Evolutionary conservation across 139 green algal species (phyloP).

Genomic region (Haematococcus sp.): DNA sequence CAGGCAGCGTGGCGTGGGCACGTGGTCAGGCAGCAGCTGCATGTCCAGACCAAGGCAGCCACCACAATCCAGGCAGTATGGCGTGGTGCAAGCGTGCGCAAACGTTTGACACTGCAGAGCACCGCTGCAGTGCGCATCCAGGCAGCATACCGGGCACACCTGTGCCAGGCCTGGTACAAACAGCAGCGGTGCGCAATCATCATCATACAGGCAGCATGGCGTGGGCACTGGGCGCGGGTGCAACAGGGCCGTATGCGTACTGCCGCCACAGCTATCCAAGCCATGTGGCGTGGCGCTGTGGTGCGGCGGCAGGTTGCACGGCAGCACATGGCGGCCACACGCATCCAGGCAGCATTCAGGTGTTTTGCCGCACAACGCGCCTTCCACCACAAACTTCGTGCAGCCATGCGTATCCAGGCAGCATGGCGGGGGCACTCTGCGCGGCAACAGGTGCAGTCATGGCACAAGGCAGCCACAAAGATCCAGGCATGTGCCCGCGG

Average conservation of each 20-base stretch:
- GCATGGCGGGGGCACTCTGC: conserved; percentile 18
- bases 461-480: background rate
- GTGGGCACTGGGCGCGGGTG: too few relatives aligned
- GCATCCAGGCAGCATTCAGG: conserved; percentile 39
- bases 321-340: conserved; percentile 15
- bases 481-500: conserved; percentile 21
- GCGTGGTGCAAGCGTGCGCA: background rate
- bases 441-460: background rate
- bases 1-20: conserved; percentile 20
- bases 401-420: conserved; percentile 38
- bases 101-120: too few relatives aligned
- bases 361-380: conserved; percentile 5
- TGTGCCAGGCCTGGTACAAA: too few relatives aligned
- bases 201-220: conserved; percentile 28
- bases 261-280: too few relatives aligned
- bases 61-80: conserved; percentile 10
- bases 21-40: background rate
- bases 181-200: too few relatives aligned
- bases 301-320: background rate
- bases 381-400: conserved; percentile 1
- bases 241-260: background rate
- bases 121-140: background rate
- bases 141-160: background rate
- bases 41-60: conserved; percentile 13
- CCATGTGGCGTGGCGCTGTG: background rate